phyloP scores from a whole-genome alignment of 495 filamentous ascomycete species.

The Podospora didyma region DNA sequence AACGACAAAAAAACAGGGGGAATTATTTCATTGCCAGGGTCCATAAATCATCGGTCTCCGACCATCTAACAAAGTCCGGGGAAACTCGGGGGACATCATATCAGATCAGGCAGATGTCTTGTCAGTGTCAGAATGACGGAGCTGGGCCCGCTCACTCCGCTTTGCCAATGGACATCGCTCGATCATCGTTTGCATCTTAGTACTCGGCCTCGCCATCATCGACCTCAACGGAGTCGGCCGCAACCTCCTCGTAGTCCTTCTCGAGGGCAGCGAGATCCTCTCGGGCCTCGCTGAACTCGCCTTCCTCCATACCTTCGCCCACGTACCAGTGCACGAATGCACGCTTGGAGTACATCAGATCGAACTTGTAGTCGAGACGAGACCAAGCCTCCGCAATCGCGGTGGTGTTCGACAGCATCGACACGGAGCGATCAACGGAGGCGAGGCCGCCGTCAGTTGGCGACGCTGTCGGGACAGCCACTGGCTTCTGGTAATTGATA shows the following conservation, averaged over 20 bases:
- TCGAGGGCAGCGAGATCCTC: conserved; percentile 86
- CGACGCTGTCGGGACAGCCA: conserved; percentile 64
- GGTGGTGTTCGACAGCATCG: conserved; percentile 90
- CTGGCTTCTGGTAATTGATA: conserved; percentile 88
- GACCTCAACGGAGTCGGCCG: conserved; percentile 60
- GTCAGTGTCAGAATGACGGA: not conserved
- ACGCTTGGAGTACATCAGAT: conserved; percentile 95
- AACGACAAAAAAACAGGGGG: not conserved
- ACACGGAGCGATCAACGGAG: conserved; percentile 79
- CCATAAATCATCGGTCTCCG: not conserved
- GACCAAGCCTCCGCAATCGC: conserved; percentile 89
- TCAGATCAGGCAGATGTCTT: not conserved
- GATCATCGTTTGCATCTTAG: conserved; percentile 37
- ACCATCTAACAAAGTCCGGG: not conserved
- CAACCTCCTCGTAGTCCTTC: conserved; percentile 93
- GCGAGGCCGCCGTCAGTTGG: conserved; percentile 64
- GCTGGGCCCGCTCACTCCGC: not conserved
- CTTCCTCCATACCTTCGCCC: conserved; percentile 94
- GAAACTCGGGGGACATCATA: not conserved
- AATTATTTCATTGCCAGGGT: not conserved
- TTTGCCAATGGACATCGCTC: conserved; percentile 5
- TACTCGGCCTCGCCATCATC: conserved; percentile 70
- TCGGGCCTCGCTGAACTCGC: conserved; percentile 86
- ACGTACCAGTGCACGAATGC: conserved; percentile 96
- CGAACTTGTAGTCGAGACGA: conserved; percentile 88